These are phyloP conservation scores for Stenogyne calaminthoides DNA, from an alignment of 305 asterid species.

Conservation along the genomic window DNA sequence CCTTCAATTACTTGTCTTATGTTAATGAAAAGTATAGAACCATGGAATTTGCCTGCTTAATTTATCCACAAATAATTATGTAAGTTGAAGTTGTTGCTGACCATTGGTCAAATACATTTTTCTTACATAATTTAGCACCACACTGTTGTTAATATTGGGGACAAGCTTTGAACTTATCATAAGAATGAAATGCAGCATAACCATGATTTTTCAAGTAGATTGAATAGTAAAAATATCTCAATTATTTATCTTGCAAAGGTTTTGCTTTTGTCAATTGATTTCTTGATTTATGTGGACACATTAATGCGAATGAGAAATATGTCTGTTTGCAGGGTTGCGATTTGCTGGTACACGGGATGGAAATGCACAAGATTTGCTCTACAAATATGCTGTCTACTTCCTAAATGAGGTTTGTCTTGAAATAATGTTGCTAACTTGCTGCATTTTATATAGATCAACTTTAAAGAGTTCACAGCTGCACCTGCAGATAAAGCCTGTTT, in stretches of 20 bases:
- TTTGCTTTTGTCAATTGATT: slow-evolving; percentile 14
- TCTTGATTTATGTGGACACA: slow-evolving; percentile 14
- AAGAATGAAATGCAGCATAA: too few relatives aligned
- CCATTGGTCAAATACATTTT: neutral
- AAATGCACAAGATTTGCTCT: slow-evolving; percentile 85
- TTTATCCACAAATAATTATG: neutral
- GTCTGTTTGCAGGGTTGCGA: slow-evolving; percentile 67
- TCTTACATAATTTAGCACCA: neutral
- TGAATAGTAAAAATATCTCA: neutral
- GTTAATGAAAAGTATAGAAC: neutral
- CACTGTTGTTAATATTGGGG: neutral
- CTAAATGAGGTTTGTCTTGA: slow-evolving; percentile 76
- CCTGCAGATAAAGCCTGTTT: slow-evolving; percentile 85
- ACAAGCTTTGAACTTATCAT: neutral
- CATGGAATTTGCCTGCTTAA: slow-evolving; percentile 3
- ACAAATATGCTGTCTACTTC: slow-evolving; percentile 80
- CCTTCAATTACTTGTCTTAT: slow-evolving; percentile 7
- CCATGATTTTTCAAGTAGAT: neutral
- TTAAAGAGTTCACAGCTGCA: slow-evolving; percentile 28
- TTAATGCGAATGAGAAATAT: neutral
- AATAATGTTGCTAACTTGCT: slow-evolving; percentile 25
- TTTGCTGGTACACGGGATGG: slow-evolving; percentile 97
- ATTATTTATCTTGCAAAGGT: slow-evolving; percentile 8
- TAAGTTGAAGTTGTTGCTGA: slow-evolving; percentile 11
- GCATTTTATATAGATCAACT: slow-evolving; percentile 17